Evolutionary conservation across 768 basidiomycete species (phyloP).

Genomic region (Saitozyma podzolica): DNA sequence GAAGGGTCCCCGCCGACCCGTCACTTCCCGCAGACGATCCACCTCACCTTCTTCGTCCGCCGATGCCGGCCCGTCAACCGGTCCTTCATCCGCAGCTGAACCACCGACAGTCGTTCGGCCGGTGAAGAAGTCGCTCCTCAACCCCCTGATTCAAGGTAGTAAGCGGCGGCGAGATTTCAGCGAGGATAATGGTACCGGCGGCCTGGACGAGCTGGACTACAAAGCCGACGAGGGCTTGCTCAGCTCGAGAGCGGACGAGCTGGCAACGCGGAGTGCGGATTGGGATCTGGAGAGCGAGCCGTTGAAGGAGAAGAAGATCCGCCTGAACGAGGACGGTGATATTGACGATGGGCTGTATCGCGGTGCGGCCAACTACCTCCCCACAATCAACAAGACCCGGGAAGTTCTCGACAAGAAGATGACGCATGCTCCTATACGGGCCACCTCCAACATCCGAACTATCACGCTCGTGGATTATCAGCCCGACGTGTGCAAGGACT

Average conservation of each 20-base stretch:
- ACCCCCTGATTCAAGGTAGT: constrained; percentile 75
- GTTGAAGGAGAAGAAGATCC: constrained; percentile 73
- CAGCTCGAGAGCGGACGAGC: constrained; percentile 63
- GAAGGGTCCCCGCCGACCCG: constrained; percentile 78
- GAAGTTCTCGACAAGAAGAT: constrained; percentile 84
- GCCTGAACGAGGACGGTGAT: constrained; percentile 61
- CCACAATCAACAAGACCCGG: constrained; percentile 71
- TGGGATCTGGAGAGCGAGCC: constrained; percentile 78
- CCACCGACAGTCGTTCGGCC: constrained; percentile 66
- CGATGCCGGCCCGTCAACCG: constrained; percentile 14
- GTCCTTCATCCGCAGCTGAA: constrained; percentile 15
- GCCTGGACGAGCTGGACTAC: constrained; percentile 59
- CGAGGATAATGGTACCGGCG: constrained; percentile 55
- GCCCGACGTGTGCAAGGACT: constrained; percentile 99
- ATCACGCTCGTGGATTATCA: constrained; percentile 97
- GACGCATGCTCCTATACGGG: constrained; percentile 73
- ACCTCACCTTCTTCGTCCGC: constrained; percentile 57
- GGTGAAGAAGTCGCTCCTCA: constrained; percentile 65
- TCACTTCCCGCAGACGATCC: constrained; percentile 73
- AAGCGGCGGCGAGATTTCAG: constrained; percentile 63
- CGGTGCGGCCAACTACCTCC: constrained; percentile 78
- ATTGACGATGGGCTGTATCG: constrained; percentile 82
- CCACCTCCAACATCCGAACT: constrained; percentile 76
- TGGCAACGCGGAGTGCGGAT: constrained; percentile 66
- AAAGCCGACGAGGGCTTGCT: constrained; percentile 55